These are phyloP conservation scores for Lonicera japonica DNA, from an alignment of 129 eudicot genomes.

Conservation along the genomic window DNA sequence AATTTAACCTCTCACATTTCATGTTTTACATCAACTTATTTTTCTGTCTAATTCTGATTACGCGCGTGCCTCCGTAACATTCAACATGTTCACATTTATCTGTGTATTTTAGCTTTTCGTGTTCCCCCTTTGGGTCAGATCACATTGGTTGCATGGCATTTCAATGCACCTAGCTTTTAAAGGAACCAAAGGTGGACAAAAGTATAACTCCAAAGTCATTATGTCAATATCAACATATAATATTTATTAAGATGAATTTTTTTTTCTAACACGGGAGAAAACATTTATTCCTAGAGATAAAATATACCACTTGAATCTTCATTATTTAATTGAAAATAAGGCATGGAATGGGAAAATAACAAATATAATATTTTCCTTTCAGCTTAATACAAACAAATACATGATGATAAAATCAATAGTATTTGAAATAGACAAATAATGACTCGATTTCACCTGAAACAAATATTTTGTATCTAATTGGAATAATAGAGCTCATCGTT, in stretches of 20 bases:
- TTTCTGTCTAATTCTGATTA: too few species aligned
- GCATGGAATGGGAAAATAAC: neutral
- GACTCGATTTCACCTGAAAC: neutral
- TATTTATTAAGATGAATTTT: neutral
- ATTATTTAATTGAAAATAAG: neutral
- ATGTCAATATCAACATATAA: constrained; percentile 10
- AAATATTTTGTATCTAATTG: neutral
- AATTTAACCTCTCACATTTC: too few species aligned
- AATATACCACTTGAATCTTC: neutral
- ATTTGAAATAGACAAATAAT: neutral
- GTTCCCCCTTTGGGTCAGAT: neutral
- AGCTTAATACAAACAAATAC: constrained; percentile 4
- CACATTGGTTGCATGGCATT: neutral
- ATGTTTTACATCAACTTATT: too few species aligned
- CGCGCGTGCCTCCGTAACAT: too few species aligned
- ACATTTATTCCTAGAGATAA: constrained; percentile 7
- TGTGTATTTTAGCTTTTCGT: neutral
- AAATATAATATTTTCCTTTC: neutral
- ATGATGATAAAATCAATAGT: constrained; percentile 9
- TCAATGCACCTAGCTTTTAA: neutral
- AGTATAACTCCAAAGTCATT: neutral
- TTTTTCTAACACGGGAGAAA: neutral
- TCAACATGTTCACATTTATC: too few species aligned
- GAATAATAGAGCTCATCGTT: neutral
- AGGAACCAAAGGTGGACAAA: neutral